A percentile compares a stretch with the other conserved stretches of the same genome.
These are phyloP conservation scores for Strobilomyces dryophilus DNA, from an alignment of 768 basidiomycete genomes.

Conservation along the genomic window DNA sequence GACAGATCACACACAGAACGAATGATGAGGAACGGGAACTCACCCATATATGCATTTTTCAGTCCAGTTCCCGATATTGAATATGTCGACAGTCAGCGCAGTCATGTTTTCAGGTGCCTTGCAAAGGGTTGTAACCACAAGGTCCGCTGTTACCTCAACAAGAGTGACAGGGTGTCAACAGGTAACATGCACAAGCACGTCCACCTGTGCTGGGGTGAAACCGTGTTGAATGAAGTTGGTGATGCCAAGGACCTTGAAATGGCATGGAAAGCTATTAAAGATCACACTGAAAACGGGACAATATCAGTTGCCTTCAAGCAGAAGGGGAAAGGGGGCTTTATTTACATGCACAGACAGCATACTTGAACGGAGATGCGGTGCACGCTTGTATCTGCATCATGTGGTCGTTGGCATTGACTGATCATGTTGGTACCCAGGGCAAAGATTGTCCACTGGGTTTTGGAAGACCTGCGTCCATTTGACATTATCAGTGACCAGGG, in stretches of 20 bases:
- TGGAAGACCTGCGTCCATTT: no score
- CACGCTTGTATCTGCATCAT: no score
- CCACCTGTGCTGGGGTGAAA: not conserved
- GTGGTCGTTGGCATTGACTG: no score
- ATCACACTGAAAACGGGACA: not conserved
- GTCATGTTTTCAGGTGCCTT: not conserved
- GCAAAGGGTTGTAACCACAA: not conserved
- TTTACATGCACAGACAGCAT: not conserved
- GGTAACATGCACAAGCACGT: slow-evolving; percentile 1
- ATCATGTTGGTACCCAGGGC: no score
- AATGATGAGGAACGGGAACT: not conserved
- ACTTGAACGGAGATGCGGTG: not conserved
- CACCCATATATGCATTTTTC: not conserved
- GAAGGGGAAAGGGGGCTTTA: not conserved
- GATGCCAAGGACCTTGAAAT: no score
- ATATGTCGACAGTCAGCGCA: not conserved
- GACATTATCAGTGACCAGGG: not conserved
- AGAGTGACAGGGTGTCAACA: not conserved
- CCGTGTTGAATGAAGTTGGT: not conserved
- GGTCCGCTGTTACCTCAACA: not conserved
- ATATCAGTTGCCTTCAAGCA: not conserved
- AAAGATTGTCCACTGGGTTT: no score
- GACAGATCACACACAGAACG: not conserved
- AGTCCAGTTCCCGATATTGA: not conserved
- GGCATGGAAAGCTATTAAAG: no score